Conservation (phyloP, 2,329 filamentous ascomycete genomes). For the Tolypocladium amazonense region DNA sequence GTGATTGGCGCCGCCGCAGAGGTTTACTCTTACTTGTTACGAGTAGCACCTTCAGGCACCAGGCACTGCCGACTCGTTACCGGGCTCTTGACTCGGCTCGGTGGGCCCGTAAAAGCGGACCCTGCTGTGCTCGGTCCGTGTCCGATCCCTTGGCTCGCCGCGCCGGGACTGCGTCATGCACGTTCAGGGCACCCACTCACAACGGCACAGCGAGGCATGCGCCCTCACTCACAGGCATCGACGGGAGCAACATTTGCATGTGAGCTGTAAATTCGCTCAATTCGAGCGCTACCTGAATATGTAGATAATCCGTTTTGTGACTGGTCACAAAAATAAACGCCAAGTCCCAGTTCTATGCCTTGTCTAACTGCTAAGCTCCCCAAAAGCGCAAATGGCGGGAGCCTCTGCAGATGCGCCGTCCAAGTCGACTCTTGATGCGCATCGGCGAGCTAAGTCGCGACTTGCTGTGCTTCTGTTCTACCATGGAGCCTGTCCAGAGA, state of each 20-base stretch:
- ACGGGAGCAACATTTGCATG: not conserved
- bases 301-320: not conserved
- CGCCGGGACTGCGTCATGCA: not conserved
- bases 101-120: not conserved
- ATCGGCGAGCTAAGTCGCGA: not conserved
- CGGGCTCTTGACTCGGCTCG: not conserved
- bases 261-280: not conserved
- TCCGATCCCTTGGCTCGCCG: not conserved
- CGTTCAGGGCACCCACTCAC: not conserved
- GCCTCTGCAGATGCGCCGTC: not conserved
- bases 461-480: not conserved
- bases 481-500: not conserved
- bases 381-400: not conserved
- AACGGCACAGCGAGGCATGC: not conserved
- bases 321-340: not conserved
- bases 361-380: not conserved
- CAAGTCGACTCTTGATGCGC: not conserved
- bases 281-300: not conserved
- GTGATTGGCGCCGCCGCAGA: not conserved
- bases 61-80: not conserved
- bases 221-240: not conserved
- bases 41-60: not conserved
- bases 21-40: not conserved
- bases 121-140: not conserved
- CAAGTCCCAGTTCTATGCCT: not conserved